Evolutionary conservation across 1,284 basidiomycete genomes (phyloP).

Genomic region (Cutaneotrichosporon curvatum): DNA sequence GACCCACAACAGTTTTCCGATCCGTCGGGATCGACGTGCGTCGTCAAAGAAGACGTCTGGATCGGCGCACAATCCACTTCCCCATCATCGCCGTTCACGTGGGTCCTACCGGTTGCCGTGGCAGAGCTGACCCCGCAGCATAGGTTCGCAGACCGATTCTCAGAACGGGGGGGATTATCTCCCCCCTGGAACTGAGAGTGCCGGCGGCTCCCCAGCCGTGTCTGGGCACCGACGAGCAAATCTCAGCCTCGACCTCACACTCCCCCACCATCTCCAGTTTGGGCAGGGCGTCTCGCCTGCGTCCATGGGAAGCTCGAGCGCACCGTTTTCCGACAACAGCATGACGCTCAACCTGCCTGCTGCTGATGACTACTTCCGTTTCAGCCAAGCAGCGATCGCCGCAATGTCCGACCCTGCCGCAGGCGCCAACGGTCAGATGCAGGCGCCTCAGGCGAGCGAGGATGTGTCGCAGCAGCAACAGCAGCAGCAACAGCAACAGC

Average conservation of each 20-base stretch:
- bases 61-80: conserved; percentile 23
- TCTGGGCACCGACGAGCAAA: conserved; percentile 22
- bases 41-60: conserved; percentile 32
- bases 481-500: conserved; percentile 6
- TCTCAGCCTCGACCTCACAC: conserved; percentile 34
- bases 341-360: conserved; percentile 18
- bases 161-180: conserved; percentile 38
- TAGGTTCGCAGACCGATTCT: conserved; percentile 36
- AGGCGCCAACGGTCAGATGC: not conserved
- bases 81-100: conserved; percentile 43
- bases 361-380: conserved; percentile 37
- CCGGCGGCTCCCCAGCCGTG: conserved; percentile 16
- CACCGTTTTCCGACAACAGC: conserved; percentile 32
- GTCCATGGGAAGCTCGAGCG: conserved; percentile 29
- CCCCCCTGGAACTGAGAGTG: conserved; percentile 31
- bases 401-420: not conserved
- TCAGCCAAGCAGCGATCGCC: conserved; percentile 20
- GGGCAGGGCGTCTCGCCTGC: conserved; percentile 25
- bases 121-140: conserved; percentile 17
- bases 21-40: conserved; percentile 9
- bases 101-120: conserved; percentile 8
- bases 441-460: not conserved
- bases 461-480: conserved; percentile 1
- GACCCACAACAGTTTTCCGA: conserved; percentile 13
- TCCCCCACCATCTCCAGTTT: conserved; percentile 19